Evolutionary conservation across 2,329 filamentous ascomycete species (phyloP).

Genomic region (Calonectria pseudoturangicola): DNA sequence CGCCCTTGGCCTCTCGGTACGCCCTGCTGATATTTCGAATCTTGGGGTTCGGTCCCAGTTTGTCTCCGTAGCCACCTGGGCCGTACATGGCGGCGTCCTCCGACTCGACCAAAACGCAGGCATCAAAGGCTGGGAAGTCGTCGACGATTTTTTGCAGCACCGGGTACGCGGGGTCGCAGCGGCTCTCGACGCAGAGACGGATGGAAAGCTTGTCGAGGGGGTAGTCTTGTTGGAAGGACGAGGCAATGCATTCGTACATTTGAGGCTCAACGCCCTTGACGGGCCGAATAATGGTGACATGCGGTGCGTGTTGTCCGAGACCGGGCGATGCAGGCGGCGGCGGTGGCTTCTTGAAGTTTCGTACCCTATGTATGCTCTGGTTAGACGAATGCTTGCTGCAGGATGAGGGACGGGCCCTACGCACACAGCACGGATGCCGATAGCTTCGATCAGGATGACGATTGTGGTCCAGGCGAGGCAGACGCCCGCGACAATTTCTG

Average conservation of each 20-base stretch:
- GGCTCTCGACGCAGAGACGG: constrained; percentile 86
- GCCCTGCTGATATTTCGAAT: constrained; percentile 96
- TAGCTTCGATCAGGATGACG: constrained; percentile 72
- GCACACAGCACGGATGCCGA: constrained; percentile 76
- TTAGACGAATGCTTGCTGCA: constrained; percentile 23
- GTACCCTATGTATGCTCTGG: constrained; percentile 63
- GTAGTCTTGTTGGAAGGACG: constrained; percentile 89
- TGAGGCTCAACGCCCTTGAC: constrained; percentile 93
- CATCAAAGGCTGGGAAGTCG: constrained; percentile 84
- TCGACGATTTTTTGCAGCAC: constrained; percentile 81
- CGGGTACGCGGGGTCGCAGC: constrained; percentile 84
- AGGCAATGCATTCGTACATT: constrained; percentile 93
- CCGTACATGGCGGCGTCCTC: constrained; percentile 83
- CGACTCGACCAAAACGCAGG: constrained; percentile 84
- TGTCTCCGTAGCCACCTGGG: constrained; percentile 67
- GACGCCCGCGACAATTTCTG: constrained; percentile 65
- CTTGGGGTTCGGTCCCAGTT: constrained; percentile 97
- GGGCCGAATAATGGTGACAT: constrained; percentile 93
- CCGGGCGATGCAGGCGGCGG: constrained; percentile 70
- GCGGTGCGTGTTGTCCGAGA: constrained; percentile 76
- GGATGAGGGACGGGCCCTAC: constrained; percentile 1
- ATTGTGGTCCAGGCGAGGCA: constrained; percentile 72
- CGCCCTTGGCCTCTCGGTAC: constrained; percentile 90
- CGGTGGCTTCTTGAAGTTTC: constrained; percentile 70
- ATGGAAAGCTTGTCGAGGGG: constrained; percentile 85